These are phyloP conservation scores for Saksenaea oblongispora DNA, from an alignment of 371 early-diverging fungal species.

Conservation along the genomic window DNA sequence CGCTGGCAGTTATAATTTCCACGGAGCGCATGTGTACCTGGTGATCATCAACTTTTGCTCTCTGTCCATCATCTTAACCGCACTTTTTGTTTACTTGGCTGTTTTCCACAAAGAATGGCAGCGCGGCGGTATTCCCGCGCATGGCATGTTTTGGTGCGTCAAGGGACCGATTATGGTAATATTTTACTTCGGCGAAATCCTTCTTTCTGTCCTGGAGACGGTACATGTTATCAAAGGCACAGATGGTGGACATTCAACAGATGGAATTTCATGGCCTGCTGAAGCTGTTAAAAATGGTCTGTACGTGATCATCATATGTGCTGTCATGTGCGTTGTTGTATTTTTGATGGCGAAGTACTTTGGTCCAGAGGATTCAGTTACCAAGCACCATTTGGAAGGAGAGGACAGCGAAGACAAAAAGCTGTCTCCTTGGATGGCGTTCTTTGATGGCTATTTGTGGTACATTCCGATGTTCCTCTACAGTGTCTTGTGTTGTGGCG, in stretches of 20 bases:
- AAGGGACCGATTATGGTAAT: conserved; percentile 53
- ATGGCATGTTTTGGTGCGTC: conserved; percentile 59
- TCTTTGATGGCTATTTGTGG: conserved; percentile 40
- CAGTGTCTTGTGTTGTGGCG: conserved; percentile 44
- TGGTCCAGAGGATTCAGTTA: conserved; percentile 23
- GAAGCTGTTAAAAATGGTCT: conserved; percentile 47
- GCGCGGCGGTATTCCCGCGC: conserved; percentile 36
- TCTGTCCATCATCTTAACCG: conserved; percentile 43
- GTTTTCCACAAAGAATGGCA: conserved; percentile 46
- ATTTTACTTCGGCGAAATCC: conserved; percentile 48
- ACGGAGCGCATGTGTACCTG: conserved; percentile 47
- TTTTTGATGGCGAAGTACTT: conserved; percentile 46
- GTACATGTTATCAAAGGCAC: conserved; percentile 42
- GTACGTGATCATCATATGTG: conserved; percentile 43
- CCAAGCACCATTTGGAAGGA: conserved; percentile 6
- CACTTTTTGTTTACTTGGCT: conserved; percentile 47
- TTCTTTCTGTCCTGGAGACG: conserved; percentile 28
- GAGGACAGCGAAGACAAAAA: conserved; percentile 8
- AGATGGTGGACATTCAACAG: conserved; percentile 24
- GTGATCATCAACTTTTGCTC: conserved; percentile 46
- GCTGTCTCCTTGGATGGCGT: conserved; percentile 33
- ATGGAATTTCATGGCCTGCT: conserved; percentile 42
- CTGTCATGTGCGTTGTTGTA: conserved; percentile 35
- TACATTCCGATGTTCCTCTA: conserved; percentile 48
- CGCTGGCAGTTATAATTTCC: conserved; percentile 32